These are phyloP conservation scores for Penicillium psychrofluorescens DNA, from an alignment of 495 filamentous ascomycete genomes.

Conservation along the genomic window DNA sequence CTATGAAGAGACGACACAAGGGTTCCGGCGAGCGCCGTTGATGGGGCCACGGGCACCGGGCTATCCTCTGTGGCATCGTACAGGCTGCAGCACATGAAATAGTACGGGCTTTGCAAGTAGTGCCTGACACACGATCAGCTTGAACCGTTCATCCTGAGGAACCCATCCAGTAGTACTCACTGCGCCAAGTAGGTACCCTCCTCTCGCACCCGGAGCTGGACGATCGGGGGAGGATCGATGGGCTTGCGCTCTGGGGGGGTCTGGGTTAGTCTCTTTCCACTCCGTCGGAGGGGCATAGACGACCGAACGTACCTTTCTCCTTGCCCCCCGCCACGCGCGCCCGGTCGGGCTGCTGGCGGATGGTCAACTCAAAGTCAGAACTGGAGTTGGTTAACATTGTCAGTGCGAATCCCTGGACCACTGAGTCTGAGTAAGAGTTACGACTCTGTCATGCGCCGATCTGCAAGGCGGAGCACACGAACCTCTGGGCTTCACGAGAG, in stretches of 20 bases:
- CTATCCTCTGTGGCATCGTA: conserved; percentile 57
- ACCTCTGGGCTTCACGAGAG: conserved; percentile 38
- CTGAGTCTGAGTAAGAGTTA: conserved; percentile 27
- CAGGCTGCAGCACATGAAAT: conserved; percentile 71
- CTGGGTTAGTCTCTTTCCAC: background rate
- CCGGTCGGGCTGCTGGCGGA: conserved; percentile 60
- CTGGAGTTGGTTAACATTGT: conserved; percentile 37
- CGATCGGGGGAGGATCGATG: conserved; percentile 88
- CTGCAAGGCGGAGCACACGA: conserved; percentile 6
- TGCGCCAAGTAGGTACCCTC: conserved; percentile 63
- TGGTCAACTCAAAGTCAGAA: conserved; percentile 54
- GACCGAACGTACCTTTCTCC: conserved; percentile 52
- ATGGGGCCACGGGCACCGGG: conserved; percentile 42
- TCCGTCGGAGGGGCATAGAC: background rate
- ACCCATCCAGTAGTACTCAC: conserved; percentile 38
- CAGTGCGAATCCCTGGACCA: conserved; percentile 28
- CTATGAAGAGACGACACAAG: conserved; percentile 88
- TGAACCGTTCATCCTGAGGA: background rate
- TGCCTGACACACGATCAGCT: conserved; percentile 39
- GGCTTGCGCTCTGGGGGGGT: conserved; percentile 70
- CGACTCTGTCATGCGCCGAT: conserved; percentile 8
- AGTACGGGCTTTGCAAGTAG: conserved; percentile 69
- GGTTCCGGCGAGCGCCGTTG: conserved; percentile 65
- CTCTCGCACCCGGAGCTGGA: conserved; percentile 69
- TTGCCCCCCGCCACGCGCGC: conserved; percentile 66